Base-by-base conservation (phyloP, 106 monocot species). In the Apostasia shenzhenica region DNA sequence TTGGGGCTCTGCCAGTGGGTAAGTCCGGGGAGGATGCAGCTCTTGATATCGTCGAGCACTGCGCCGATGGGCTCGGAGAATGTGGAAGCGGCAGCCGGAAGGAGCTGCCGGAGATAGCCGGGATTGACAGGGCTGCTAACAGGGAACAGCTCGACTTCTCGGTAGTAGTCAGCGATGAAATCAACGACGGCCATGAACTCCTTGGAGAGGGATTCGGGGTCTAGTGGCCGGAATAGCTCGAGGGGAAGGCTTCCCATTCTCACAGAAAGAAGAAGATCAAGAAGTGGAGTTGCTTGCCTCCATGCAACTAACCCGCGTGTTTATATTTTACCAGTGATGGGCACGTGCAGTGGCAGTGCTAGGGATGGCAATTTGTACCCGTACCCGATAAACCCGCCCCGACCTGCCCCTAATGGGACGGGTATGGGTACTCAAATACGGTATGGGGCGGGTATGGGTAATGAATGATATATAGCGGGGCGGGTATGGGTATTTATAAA, bases 1-100 rank as follows among this genome's bases (percentile, higher is more conserved):
- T 78, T 78, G 1, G 84, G 80, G 66, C 84, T 84, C 48, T 77
- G 77, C 87, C 87, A 83, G 65, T 87, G 80, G 5, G 87, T 87
- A 1, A 86, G 37, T 3, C 85, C 85, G 6, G 85, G 85, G 14
- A 86, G 7, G 55, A 86, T 82, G 61, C 74, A 41, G 8, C 45
- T 47, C 8, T 37, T 45, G 53, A 86, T 61, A 55, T 82, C 82
- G 11, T 55, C 49, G 47, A 85, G 78, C 11, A 81, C 78, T 40
- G 71, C 37, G 5, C 75, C 81, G 2, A 86, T 41, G 1, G 82
- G 50, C 39, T 71, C 59, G 9, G 82, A 77, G 0, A 54, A 46
- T 42, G 13, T 11, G 5, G 81, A 81, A 1, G 85, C 67, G 2
- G 70, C 44, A 1, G 65, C 59, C 41, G 82, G 74, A 3, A 79